A percentile compares a stretch with the other conserved stretches of the same genome.
These are phyloP conservation scores for Inonotus hispidus DNA, from an alignment of 1,284 basidiomycete species.

Conservation along the genomic window DNA sequence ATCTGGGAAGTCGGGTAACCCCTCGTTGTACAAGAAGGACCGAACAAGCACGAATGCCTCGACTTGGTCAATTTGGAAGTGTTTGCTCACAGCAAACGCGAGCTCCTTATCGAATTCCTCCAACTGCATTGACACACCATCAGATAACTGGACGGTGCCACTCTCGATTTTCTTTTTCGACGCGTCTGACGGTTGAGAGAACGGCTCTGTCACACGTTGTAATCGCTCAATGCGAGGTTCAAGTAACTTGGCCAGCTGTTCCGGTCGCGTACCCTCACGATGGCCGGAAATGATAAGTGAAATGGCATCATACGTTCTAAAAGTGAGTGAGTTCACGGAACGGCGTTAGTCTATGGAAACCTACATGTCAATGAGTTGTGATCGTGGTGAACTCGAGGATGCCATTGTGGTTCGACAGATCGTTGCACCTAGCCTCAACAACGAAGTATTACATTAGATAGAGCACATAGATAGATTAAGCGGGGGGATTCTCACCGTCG, in stretches of 20 bases:
- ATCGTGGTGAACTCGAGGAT: constrained; percentile 13
- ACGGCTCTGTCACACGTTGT: constrained; percentile 50
- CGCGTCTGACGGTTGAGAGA: constrained; percentile 59
- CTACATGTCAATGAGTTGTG: constrained; percentile 17
- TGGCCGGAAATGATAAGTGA: constrained; percentile 55
- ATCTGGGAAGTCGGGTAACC: constrained; percentile 39
- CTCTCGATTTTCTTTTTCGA: constrained; percentile 62
- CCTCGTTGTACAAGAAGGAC: constrained; percentile 77
- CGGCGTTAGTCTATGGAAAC: not conserved
- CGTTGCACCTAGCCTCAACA: not conserved
- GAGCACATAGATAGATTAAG: too few relatives aligned
- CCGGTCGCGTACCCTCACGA: constrained; percentile 48
- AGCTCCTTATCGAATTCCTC: constrained; percentile 66
- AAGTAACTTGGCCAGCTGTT: constrained; percentile 55
- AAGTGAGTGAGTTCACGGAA: not conserved
- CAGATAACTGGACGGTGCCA: constrained; percentile 57
- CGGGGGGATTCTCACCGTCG: not conserved
- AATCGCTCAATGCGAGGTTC: constrained; percentile 52
- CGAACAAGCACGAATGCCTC: constrained; percentile 67
- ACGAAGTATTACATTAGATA: not conserved
- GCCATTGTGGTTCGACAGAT: constrained; percentile 5
- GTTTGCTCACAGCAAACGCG: constrained; percentile 60
- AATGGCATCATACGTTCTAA: constrained; percentile 61
- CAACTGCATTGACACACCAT: constrained; percentile 55
- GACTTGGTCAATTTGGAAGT: constrained; percentile 72